Evolutionary conservation across 2,329 filamentous ascomycete species (phyloP).

Genomic region (Exserohilum turcica): DNA sequence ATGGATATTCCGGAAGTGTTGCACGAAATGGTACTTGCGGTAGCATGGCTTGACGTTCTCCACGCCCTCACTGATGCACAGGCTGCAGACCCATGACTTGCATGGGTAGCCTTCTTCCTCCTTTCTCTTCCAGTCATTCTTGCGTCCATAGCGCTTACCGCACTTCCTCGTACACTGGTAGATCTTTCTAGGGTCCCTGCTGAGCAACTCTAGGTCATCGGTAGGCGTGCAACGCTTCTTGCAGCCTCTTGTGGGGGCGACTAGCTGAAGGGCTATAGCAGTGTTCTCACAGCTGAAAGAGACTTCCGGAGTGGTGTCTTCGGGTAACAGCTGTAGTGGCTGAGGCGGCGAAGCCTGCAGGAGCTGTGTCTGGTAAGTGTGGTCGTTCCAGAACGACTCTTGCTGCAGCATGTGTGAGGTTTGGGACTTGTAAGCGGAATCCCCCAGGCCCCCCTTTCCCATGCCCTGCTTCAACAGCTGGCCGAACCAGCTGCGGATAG

Average conservation of each 20-base stretch:
- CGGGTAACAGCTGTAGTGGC: conserved; percentile 8
- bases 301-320: conserved; percentile 21
- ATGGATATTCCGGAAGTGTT: conserved; percentile 49
- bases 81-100: conserved; percentile 42
- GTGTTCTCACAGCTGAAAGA: conserved; percentile 25
- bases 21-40: conserved; percentile 45
- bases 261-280: conserved; percentile 15
- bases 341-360: conserved; percentile 20
- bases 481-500: conserved; percentile 46
- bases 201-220: conserved; percentile 34
- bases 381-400: conserved; percentile 29
- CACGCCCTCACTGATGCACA: conserved; percentile 38
- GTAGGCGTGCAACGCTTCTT: conserved; percentile 46
- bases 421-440: conserved; percentile 48
- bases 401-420: conserved; percentile 35
- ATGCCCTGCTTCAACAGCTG: conserved; percentile 45
- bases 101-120: conserved; percentile 47
- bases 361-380: conserved; percentile 20
- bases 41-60: conserved; percentile 47
- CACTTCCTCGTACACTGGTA: conserved; percentile 48
- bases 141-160: conserved; percentile 46
- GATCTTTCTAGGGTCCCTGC: conserved; percentile 43
- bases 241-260: conserved; percentile 31
- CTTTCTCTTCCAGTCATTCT: conserved; percentile 49
- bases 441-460: conserved; percentile 30